Conservation (phyloP, 1,139 yeast species). For the Candida dubliniensis region DNA sequence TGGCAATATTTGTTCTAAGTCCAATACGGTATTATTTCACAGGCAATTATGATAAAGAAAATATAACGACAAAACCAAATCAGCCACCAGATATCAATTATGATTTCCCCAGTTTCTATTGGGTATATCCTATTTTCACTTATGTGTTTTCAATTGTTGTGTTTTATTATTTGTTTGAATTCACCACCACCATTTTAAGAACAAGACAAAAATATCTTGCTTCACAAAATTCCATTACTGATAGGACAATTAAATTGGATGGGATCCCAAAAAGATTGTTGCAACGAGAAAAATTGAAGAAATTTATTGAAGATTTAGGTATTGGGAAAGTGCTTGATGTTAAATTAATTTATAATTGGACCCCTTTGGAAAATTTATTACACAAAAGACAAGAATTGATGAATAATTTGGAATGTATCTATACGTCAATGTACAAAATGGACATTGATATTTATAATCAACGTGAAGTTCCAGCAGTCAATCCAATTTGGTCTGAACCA, state of each 20-base stretch:
- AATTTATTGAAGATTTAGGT: conserved; percentile 59
- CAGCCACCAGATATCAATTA: conserved; percentile 23
- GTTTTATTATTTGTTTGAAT: conserved; percentile 59
- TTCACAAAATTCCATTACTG: conserved; percentile 85
- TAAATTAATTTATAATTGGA: conserved; percentile 57
- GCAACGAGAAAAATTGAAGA: conserved; percentile 44
- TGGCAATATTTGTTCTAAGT: conserved; percentile 43
- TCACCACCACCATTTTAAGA: conserved; percentile 68
- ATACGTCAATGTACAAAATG: conserved; percentile 47
- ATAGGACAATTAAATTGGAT: conserved; percentile 82
- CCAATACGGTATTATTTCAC: conserved; percentile 47
- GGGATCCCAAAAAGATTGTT: conserved; percentile 66
- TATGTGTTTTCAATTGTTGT: conserved; percentile 77
- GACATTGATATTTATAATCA: conserved; percentile 41
- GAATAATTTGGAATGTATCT: conserved; percentile 42
- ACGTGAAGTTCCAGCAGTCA: conserved; percentile 30
- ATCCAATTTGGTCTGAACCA: conserved; percentile 18
- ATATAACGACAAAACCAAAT: conserved; percentile 15
- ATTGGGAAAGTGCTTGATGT: conserved; percentile 61
- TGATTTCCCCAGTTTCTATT: conserved; percentile 42
- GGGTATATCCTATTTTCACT: conserved; percentile 87
- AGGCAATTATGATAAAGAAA: conserved; percentile 48
- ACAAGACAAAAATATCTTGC: conserved; percentile 85
- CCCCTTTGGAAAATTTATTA: conserved; percentile 45
- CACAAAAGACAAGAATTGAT: conserved; percentile 34